Conservation (phyloP, 768 basidiomycete genomes). For the Saitozyma podzolica region DNA sequence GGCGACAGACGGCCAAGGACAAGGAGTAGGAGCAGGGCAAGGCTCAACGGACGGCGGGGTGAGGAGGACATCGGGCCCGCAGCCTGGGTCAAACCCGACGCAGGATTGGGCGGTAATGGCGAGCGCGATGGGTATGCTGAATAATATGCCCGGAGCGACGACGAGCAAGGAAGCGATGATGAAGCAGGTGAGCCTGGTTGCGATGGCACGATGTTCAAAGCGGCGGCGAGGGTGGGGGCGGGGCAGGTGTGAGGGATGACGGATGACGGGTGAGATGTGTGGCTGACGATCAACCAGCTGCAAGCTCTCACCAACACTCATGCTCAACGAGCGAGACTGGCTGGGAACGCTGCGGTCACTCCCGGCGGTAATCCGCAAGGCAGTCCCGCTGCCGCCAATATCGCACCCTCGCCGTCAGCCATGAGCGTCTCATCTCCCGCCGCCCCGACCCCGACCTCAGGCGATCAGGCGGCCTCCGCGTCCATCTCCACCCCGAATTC, state of each 20-base stretch:
- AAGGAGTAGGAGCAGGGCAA: background rate
- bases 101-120: conserved; percentile 26
- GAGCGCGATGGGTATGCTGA: conserved; percentile 13
- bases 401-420: background rate
- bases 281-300: conserved; percentile 10
- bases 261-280: background rate
- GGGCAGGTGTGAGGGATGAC: too few species aligned
- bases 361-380: too few species aligned
- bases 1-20: conserved; percentile 3
- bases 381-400: too few species aligned
- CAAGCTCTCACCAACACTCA: conserved; percentile 31
- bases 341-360: background rate
- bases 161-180: conserved; percentile 35
- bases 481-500: too few species aligned
- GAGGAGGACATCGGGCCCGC: background rate
- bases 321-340: conserved; percentile 17
- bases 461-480: background rate
- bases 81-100: background rate
- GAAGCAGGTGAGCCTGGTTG: conserved; percentile 31
- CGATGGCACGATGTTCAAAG: background rate
- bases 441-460: conserved; percentile 14
- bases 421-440: background rate
- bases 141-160: conserved; percentile 15
- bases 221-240: background rate
- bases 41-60: background rate